Base-by-base conservation (phyloP, 2,329 filamentous ascomycete species). In the Penicillium sumatraense region DNA sequence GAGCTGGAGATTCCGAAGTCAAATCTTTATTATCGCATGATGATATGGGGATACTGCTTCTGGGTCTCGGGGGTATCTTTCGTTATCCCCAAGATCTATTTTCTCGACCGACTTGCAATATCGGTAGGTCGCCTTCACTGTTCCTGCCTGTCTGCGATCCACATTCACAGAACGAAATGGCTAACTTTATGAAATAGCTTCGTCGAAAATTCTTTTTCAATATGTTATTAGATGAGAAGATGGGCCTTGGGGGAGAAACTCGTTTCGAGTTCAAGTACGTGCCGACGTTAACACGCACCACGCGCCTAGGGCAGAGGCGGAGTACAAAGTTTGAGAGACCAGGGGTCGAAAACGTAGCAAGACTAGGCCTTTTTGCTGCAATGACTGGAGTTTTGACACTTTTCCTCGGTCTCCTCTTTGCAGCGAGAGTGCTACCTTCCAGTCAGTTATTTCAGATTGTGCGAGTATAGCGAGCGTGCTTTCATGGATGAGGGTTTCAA, bases 241-340 rank as follows among this genome's bases (percentile, higher is more conserved):
- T 79, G 52, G 89, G 86, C 0, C 77, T 93, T 7, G 85, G 87
- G 0, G 77, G 81, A 44, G 81, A 86, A 64, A 84, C 83, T 1
- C 78, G 75, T 8, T 92, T 91, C 66, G 84, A 88, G 18, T 89
- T 92, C 73, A 88, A 91, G 67, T 89, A 89, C 33, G 56, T 70
- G 7, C 68, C 69, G 8, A 66, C 60, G 14, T 58, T 65, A 18
- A 64, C 59, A 13, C 64, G 64, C 9, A 69, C 60, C 1, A 71
- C 69, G 3, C 62, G 54, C 5, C 51, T 70, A 10, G 68, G 68
- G 6, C 58, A 66, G 7, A 64, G 68, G 35, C 60, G 60, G 18
- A 49, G 48, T 10, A 61, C 60, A 16, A 63, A 62, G 23, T 57
- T 56, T 10, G 55, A 62, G n/a, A 59, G 59, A 36, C 48, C 46